Evolutionary conservation across 441 rosid genomes (phyloP).

Genomic region (Erysimum cheiri): DNA sequence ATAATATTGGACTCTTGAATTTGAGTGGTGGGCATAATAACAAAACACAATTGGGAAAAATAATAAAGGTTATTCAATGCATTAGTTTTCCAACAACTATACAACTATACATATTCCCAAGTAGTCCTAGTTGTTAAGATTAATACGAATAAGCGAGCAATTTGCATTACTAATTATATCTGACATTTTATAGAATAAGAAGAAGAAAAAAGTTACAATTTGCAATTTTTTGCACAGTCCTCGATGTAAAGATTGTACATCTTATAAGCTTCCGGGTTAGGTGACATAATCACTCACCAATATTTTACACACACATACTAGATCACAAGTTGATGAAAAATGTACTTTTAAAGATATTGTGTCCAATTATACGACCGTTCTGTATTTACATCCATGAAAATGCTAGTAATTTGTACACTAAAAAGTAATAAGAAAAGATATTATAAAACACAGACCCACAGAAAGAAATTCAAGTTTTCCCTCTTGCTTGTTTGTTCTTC

Average conservation of each 20-base stretch:
- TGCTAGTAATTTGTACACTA: neutral
- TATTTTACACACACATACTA: slow-evolving; percentile 14
- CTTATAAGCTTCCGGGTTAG: slow-evolving; percentile 29
- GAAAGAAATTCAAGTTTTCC: neutral
- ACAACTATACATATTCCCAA: slow-evolving; percentile 41
- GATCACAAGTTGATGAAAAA: slow-evolving; percentile 26
- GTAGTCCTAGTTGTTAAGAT: slow-evolving; percentile 39
- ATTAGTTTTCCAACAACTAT: slow-evolving; percentile 41
- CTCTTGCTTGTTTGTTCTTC: neutral
- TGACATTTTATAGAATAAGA: slow-evolving; percentile 22
- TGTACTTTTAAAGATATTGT: neutral
- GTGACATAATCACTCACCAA: slow-evolving; percentile 32
- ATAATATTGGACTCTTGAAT: slow-evolving; percentile 25
- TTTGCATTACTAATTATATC: slow-evolving; percentile 36
- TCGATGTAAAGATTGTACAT: slow-evolving; percentile 36
- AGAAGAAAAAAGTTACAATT: slow-evolving; percentile 20
- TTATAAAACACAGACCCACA: neutral
- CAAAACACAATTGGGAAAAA: slow-evolving; percentile 36
- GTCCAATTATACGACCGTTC: neutral
- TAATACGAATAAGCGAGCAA: slow-evolving; percentile 36
- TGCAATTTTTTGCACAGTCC: slow-evolving; percentile 16
- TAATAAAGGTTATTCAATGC: slow-evolving; percentile 41
- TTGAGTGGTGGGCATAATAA: slow-evolving; percentile 42
- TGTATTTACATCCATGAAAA: neutral
- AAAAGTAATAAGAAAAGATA: neutral